Evolutionary conservation across 192 early-diverging fungal species (phyloP), one percentile per base, ranked within the genome.

Genomic region (Physocladia obscura): DNA sequence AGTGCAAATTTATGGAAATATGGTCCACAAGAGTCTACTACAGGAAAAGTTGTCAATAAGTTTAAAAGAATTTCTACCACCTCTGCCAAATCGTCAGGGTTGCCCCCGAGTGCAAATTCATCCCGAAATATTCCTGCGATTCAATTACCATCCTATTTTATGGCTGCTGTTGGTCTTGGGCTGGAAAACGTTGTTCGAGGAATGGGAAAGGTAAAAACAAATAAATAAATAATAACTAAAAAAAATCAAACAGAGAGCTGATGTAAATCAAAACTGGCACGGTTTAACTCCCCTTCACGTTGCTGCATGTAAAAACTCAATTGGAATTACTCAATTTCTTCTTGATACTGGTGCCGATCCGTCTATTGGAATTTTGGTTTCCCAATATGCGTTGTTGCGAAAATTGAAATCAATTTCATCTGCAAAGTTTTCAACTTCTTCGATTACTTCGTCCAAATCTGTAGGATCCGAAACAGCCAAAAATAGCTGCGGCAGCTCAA

Each of bases 161-260:
- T 81, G 57, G 38, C 79, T 57, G 71, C 83, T 4, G 64, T 85
- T 15, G 76, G 73, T 2, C 69, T 87, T 57, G 74, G 81, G 1
- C 57, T 84, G 24, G 78, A 81, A 37, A 71, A 63, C 37, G 59
- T 87, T 24, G 77, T 81, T 31, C 39, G 67, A n/a, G 38, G 37
- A 3, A 87, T 87, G 85, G 55, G 83, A 22, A 82, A 85, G 76
- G 83, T 87, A 39, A 19, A n/a, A n/a, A n/a, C n/a, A n/a, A n/a
- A n/a, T n/a, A n/a, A n/a, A n/a, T n/a, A n/a, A n/a, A n/a, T n/a
- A n/a, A 48, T n/a, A n/a, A 5, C n/a, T 50, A 21, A 24, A 24
- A 47, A 0, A 5, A 58, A 37, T 36, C 52, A 36, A 17, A 29
- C 56, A 77, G 60, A 15, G 76, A 40, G 54, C 76, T 13, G 63